These are phyloP conservation scores for Xylaria polymorpha DNA, from an alignment of 2,329 filamentous ascomycete species.

Conservation along the genomic window DNA sequence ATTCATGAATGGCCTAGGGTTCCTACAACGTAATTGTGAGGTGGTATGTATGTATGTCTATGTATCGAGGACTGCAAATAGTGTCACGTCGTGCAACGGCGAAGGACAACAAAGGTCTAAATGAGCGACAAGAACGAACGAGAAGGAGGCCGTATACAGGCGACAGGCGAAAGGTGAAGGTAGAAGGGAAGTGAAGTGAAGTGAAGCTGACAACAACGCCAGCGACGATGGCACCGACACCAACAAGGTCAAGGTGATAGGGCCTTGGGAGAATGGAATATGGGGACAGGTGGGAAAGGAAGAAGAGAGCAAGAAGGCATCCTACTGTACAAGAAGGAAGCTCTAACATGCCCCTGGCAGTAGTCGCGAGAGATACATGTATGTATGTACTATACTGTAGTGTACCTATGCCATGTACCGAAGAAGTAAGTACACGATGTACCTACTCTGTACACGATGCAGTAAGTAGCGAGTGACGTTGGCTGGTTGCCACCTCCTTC, in stretches of 20 bases:
- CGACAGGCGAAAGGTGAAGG: constrained; percentile 2
- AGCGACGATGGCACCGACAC: constrained; percentile 13
- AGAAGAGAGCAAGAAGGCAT: constrained; percentile 6
- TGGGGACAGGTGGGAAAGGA: constrained; percentile 19
- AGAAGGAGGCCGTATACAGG: constrained; percentile 1
- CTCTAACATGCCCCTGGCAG: constrained; percentile 18
- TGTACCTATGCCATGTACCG: constrained; percentile 1
- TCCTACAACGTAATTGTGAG: constrained; percentile 20
- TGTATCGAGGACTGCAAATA: constrained; percentile 27
- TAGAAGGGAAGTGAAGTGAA: constrained; percentile 15
- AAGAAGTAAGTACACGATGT: neutral
- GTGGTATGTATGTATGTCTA: constrained; percentile 6
- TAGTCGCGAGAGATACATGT: neutral
- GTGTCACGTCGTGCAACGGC: constrained; percentile 25
- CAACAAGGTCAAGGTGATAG: constrained; percentile 23
- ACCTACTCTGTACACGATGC: neutral
- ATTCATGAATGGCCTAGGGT: constrained; percentile 24
- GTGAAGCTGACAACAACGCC: constrained; percentile 31
- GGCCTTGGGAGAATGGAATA: constrained; percentile 15
- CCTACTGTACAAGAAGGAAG: constrained; percentile 15
- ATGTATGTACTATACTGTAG: neutral
- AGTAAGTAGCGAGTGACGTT: constrained; percentile 6
- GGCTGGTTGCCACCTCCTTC: constrained; percentile 7
- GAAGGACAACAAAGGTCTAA: constrained; percentile 25
- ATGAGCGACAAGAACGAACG: constrained; percentile 34